Evolutionary conservation across 768 basidiomycete species (phyloP), one percentile per base, ranked within the genome.

Genomic region (Leccinum imitatum): DNA sequence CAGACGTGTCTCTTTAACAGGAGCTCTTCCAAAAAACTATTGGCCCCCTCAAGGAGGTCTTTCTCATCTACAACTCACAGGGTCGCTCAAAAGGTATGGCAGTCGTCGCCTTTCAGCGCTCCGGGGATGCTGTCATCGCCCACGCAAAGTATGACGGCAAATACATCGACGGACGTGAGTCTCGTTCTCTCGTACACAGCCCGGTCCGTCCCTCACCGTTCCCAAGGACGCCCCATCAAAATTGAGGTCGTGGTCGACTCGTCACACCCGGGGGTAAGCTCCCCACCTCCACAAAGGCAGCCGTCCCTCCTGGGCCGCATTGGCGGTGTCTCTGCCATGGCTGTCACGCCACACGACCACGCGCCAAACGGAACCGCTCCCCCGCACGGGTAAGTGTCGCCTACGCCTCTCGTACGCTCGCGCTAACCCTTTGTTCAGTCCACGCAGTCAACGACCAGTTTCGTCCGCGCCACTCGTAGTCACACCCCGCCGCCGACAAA

Each of bases 31-130:
- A 76, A 62, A 90, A 87, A 72, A 92, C 90, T 0, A 80, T 92
- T 23, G 90, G 90, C 4, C 87, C 89, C 0, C 70, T 91, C 60
- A 85, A 80, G 68, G 89, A 91, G 44, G 79, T 77, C 27, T 88
- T 91, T 62, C 66, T 91, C 65, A 80, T 91, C 17, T 87, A 89
- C 76, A 92, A 91, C 71, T 84, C 83, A 3, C 85, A 90, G 65
- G 90, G 85, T 0, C 80, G 78, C 56, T 88, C 89, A 50, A 91
- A 89, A 67, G 90, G 90, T 19, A 91, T 91, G 89, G 90, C 90
- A 2, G 72, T 92, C 14, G 87, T 91, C 3, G 67, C 77, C 0
- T 92, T 92, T 66, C 80, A 85, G 64, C 81, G 86, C 33, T 62
- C 81, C 8, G 84, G 79, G 1, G 87, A 90, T 72, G 90, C 90